Base-by-base conservation (phyloP, 805 yeast genomes). In the Brettanomyces sp. region DNA sequence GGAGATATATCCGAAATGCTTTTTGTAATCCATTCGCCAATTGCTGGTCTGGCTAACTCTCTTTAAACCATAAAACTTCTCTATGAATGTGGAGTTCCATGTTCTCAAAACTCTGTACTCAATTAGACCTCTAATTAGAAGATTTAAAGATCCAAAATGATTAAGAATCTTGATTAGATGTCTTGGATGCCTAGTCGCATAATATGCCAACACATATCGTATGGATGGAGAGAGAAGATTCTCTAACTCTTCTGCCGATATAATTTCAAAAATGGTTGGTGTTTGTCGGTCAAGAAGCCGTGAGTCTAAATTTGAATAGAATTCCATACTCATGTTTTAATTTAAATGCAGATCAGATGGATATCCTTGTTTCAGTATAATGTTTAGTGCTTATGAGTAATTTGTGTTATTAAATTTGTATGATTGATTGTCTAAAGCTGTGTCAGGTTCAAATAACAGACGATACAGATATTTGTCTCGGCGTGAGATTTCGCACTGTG, bases 61-160 rank as follows among this genome's bases (percentile, higher is more conserved):
- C 57, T 88, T 88, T 51, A 91, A 65, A 2, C 97, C 98, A 58
- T 91, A 91, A 59, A 91, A 91, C 58, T 85, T 85, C 61, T 91
- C 97, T 0, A 95, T 87, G 56, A 91, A 87, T 2, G 93, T 78
- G 0, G 95, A 78, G 56, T 86, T 90, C 87, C 93, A 85, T 42
- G 70, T 69, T 44, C 68, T 74, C 42, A 91, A 62, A 53, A 82
- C 85, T 50, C 75, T 72, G 69, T 79, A 79, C 61, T 93, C 97
- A 1, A 91, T 66, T 3, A 74, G 47, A 0, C 85, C 79, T 56
- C 90, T 67, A 3, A 82, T 49, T 2, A 76, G 48, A 3, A 82
- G 60, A 54, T 82, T 82, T 35, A 88, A 56, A 66, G 87, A 96
- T 60, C 91, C 96, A 57, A 85, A 89, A 39, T 70, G 67, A 54